Evolutionary conservation across 257 asterid genomes (phyloP), one percentile per base, ranked within the genome.

Genomic region (Scutellaria baicalensis): DNA sequence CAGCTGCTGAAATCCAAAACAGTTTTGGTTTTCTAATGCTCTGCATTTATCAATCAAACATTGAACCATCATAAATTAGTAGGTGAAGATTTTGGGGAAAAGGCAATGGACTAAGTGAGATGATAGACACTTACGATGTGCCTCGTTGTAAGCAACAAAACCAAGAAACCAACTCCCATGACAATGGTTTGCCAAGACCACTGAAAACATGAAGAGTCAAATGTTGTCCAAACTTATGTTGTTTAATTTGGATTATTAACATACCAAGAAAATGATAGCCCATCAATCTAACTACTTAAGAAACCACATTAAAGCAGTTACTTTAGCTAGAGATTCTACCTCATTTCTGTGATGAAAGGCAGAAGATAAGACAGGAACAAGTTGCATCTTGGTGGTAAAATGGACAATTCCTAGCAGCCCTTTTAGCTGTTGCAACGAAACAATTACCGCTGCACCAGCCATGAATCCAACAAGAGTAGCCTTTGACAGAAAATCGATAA

Each of bases 391-490:
- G 84, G 16, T 73, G 1, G 98, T 92, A 80, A 92, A 92, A 69
- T 90, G 98, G 75, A 79, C 86, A 0, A 92, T 92, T 62, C 98
- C 98, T 9, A 92, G 88, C 3, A 92, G 84, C 57, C 95, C 93
- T 84, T 92, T 92, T 51, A 92, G 78, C 77, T 90, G 98, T 78
- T 92, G 96, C 79, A 93, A 66, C 16, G 97, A 85, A 69, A 93
- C 97, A 61, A 93, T 92, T 61, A 89, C 81, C 33, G 98, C 95
- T 55, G 98, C 97, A 42, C 98, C 98, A 9, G 95, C 97, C 94
- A 85, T 90, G 84, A 93, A 93, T 16, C 98, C 98, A 9, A 93
- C 78, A 3, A 93, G 83, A 35, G 98, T 93, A 27, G 98, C 97
- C 87, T 93, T 93, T 0, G 98, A 93, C 60, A 93, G 89, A 79